Conservation (phyloP, 2,329 filamentous ascomycete species). For the Helicocarpus griseus region DNA sequence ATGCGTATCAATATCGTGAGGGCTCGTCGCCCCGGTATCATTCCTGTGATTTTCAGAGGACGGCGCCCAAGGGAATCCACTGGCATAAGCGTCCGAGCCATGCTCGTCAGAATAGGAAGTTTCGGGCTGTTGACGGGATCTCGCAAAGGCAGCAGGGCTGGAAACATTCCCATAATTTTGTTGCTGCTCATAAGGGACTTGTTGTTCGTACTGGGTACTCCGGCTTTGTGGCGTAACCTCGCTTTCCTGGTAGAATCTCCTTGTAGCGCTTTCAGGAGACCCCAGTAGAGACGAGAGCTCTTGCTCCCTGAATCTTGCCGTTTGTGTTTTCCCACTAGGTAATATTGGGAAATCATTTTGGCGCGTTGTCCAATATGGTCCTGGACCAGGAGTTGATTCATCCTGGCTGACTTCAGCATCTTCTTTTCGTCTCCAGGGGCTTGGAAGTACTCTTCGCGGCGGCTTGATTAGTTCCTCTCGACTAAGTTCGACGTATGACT, state of each 20-base stretch:
- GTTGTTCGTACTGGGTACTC: neutral
- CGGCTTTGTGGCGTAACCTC: neutral
- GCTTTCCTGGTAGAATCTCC: slow-evolving; percentile 9
- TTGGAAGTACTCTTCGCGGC: slow-evolving; percentile 19
- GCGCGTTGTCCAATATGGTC: slow-evolving; percentile 21
- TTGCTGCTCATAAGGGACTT: too few species aligned
- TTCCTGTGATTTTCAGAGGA: slow-evolving; percentile 3
- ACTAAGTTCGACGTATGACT: slow-evolving; percentile 13
- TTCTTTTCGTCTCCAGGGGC: slow-evolving; percentile 23
- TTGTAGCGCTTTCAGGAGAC: slow-evolving; percentile 12
- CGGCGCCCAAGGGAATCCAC: slow-evolving; percentile 2
- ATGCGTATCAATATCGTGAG: neutral
- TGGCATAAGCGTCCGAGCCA: slow-evolving; percentile 1
- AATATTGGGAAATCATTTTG: slow-evolving; percentile 16
- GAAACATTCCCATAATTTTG: neutral
- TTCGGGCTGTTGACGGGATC: neutral
- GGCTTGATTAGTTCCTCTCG: slow-evolving; percentile 15
- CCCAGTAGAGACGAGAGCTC: slow-evolving; percentile 12
- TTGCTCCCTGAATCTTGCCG: slow-evolving; percentile 12
- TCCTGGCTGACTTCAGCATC: slow-evolving; percentile 16
- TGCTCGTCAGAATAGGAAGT: neutral
- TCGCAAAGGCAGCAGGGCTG: neutral
- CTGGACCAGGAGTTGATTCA: slow-evolving; percentile 16
- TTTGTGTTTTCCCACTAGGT: slow-evolving; percentile 11
- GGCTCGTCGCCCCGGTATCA: slow-evolving; percentile 3